A percentile compares a stretch with the other conserved stretches of the same genome.
Evolutionary conservation across 306 rosid genomes (phyloP).

Genomic region (Comarum palustre): DNA sequence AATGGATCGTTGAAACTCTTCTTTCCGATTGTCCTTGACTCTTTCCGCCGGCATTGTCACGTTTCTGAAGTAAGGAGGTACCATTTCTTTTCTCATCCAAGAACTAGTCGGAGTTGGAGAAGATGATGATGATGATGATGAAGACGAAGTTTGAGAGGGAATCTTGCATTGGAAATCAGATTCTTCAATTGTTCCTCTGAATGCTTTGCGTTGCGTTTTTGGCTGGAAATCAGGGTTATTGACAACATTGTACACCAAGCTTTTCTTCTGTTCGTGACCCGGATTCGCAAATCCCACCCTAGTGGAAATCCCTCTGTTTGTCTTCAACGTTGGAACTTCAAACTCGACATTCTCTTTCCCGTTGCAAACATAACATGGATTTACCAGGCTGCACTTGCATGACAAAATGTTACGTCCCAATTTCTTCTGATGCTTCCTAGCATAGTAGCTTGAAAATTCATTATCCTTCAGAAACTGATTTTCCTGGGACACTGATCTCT

Average conservation of each 20-base stretch:
- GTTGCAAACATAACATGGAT: slow-evolving; percentile 35
- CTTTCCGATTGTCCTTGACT: slow-evolving; percentile 21
- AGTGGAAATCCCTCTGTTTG: slow-evolving; percentile 22
- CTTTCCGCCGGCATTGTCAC: slow-evolving; percentile 61
- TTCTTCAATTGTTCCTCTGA: slow-evolving; percentile 13
- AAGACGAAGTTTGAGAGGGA: slow-evolving; percentile 10
- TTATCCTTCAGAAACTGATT: slow-evolving; percentile 37
- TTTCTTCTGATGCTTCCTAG: slow-evolving; percentile 34
- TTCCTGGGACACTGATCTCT: slow-evolving; percentile 40
- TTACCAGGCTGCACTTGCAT: slow-evolving; percentile 33
- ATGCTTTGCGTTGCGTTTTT: slow-evolving; percentile 20
- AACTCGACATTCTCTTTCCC: slow-evolving; percentile 12
- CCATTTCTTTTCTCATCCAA: slow-evolving; percentile 28
- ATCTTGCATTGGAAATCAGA: slow-evolving; percentile 8
- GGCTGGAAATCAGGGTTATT: slow-evolving; percentile 28
- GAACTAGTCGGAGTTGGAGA: slow-evolving; percentile 18
- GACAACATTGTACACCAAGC: slow-evolving; percentile 32
- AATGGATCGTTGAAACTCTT: slow-evolving; percentile 45
- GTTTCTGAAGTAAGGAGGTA: slow-evolving; percentile 42
- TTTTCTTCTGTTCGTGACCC: slow-evolving; percentile 20
- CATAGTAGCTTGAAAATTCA: slow-evolving; percentile 42
- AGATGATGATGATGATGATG: not conserved
- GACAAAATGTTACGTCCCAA: slow-evolving; percentile 14
- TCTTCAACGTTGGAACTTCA: slow-evolving; percentile 27
- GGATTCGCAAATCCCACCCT: slow-evolving; percentile 12